Conservation (phyloP, 78 protist species). For the Dictyostelium citrinum region DNA sequence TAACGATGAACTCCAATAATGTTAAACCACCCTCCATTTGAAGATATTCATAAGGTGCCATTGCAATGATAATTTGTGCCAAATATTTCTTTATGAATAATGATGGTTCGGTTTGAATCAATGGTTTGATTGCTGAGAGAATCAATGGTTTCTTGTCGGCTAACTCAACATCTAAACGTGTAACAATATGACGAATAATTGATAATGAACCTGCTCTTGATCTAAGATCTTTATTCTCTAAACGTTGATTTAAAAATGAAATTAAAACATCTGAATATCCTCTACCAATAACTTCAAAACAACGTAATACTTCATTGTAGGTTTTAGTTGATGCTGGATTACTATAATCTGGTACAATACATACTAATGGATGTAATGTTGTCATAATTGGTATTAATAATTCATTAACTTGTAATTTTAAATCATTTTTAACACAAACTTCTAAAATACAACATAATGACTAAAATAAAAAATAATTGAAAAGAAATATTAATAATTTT, state of each 20-base stretch:
- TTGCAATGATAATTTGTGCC: constrained; percentile 71
- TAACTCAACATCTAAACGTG: constrained; percentile 52
- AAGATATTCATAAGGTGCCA: constrained; percentile 82
- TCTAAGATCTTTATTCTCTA: constrained; percentile 25
- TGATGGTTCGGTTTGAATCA: constrained; percentile 63
- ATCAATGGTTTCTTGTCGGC: constrained; percentile 68
- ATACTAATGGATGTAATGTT: constrained; percentile 53
- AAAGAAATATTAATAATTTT: neutral
- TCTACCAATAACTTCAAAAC: constrained; percentile 82
- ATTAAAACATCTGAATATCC: constrained; percentile 76
- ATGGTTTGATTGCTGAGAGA: constrained; percentile 78
- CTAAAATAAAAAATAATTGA: neutral
- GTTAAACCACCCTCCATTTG: constrained; percentile 76
- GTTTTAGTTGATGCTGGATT: constrained; percentile 58
- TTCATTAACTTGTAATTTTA: constrained; percentile 27
- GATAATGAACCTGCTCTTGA: constrained; percentile 63
- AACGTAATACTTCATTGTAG: constrained; percentile 84
- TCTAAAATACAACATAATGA: constrained; percentile 65
- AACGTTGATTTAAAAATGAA: constrained; percentile 41
- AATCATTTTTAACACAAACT: constrained; percentile 57
- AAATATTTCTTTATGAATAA: constrained; percentile 63
- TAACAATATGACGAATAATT: constrained; percentile 74
- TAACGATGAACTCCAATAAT: constrained; percentile 68
- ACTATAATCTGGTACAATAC: constrained; percentile 39
- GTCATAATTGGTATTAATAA: constrained; percentile 21